phyloP scores from a whole-genome alignment of 805 yeast genomes.

The Lachancea sp. region DNA sequence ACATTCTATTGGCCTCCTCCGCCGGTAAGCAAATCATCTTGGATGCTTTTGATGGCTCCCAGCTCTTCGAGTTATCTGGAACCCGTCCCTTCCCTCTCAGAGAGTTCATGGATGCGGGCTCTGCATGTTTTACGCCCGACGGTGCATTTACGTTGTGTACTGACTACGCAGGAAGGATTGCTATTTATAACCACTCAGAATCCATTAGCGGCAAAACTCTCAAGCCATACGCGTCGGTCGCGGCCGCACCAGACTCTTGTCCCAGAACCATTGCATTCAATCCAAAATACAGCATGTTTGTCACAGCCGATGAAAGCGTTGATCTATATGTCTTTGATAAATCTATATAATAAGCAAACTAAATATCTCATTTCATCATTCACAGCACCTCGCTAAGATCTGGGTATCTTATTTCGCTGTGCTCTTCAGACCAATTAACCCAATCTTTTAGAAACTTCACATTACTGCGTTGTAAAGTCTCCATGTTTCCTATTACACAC shows the following conservation, averaged over 20 bases:
- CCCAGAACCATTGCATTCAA: constrained; percentile 38
- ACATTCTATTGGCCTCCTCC: constrained; percentile 51
- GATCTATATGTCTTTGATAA: constrained; percentile 32
- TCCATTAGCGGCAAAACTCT: constrained; percentile 26
- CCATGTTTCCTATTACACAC: constrained; percentile 82
- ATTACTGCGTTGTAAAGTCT: constrained; percentile 43
- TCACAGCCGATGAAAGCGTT: constrained; percentile 35
- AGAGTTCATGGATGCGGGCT: constrained; percentile 46
- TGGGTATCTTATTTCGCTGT: constrained; percentile 64
- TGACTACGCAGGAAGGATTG: constrained; percentile 46
- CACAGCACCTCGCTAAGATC: constrained; percentile 38
- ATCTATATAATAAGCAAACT: not conserved
- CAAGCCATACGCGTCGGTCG: constrained; percentile 25
- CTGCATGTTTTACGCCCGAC: constrained; percentile 59
- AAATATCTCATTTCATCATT: not conserved
- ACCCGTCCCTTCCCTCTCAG: constrained; percentile 41
- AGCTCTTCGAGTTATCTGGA: constrained; percentile 43
- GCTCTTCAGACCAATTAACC: constrained; percentile 63
- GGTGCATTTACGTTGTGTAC: constrained; percentile 58
- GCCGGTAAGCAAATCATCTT: constrained; percentile 52
- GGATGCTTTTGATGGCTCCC: constrained; percentile 63
- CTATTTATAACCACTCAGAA: constrained; percentile 45
- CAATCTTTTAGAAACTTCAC: constrained; percentile 52
- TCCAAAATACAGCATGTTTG: constrained; percentile 37
- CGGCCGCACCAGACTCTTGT: constrained; percentile 32